These are phyloP conservation scores for Sclerotinia spermophila DNA, from an alignment of 2,329 filamentous ascomycete genomes.

Conservation along the genomic window DNA sequence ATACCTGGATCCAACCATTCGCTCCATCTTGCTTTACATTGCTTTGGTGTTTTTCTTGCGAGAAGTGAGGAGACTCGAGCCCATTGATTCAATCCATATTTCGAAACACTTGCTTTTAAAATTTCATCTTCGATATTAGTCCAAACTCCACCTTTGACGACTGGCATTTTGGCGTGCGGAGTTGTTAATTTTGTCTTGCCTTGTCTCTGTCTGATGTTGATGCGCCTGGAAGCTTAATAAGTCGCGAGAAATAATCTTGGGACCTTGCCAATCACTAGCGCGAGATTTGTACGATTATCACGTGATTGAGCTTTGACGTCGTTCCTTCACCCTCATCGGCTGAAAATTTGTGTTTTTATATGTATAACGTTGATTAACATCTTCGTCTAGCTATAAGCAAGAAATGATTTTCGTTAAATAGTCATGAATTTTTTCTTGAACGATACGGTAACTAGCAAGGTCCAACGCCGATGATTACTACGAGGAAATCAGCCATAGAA, in stretches of 20 bases:
- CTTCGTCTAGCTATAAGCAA: background rate
- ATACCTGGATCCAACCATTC: conserved; percentile 99
- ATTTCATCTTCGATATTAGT: conserved; percentile 89
- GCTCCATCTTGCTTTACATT: conserved; percentile 97
- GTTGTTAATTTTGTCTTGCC: conserved; percentile 14
- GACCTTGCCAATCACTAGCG: conserved; percentile 12
- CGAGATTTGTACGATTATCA: background rate
- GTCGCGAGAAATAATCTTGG: conserved; percentile 19
- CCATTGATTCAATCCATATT: conserved; percentile 97
- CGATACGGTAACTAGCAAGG: background rate
- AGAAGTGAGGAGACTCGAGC: conserved; percentile 95
- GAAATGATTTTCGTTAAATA: background rate
- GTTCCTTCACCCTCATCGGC: background rate
- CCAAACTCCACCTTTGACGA: conserved; percentile 73
- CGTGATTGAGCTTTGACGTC: background rate
- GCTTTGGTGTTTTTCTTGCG: conserved; percentile 95
- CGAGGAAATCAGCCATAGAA: background rate
- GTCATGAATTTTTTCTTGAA: too few species aligned
- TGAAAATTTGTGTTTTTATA: background rate
- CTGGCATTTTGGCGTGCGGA: conserved; percentile 53
- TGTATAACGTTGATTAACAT: background rate
- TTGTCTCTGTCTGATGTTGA: background rate
- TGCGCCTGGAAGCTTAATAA: conserved; percentile 14
- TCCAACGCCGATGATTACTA: background rate
- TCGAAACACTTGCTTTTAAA: conserved; percentile 82